phyloP scores from a whole-genome alignment of 2,329 filamentous ascomycete genomes.

The Diaporthe citrichinensis region DNA sequence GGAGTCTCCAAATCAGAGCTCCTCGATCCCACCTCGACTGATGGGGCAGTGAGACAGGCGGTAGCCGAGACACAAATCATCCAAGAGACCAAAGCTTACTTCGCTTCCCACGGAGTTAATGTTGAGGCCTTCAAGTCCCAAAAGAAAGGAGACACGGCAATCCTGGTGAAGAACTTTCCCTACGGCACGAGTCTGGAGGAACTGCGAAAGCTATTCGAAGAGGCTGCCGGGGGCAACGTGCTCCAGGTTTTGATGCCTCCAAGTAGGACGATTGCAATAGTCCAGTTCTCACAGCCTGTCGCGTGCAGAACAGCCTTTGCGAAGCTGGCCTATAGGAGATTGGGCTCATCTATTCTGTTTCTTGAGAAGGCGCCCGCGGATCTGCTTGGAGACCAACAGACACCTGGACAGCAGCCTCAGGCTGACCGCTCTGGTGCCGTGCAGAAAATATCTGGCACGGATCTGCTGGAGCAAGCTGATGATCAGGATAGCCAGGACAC shows the following conservation, averaged over 20 bases:
- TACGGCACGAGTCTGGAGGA: conserved; percentile 86
- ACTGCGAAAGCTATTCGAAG: conserved; percentile 84
- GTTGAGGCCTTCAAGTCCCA: conserved; percentile 90
- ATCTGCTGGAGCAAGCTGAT: conserved; percentile 74
- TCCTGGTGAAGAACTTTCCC: conserved; percentile 95
- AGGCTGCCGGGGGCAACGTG: conserved; percentile 79
- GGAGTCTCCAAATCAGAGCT: conserved; percentile 93
- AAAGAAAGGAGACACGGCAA: conserved; percentile 86
- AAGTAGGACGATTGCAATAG: conserved; percentile 91
- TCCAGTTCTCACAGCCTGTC: conserved; percentile 85
- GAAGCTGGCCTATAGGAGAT: conserved; percentile 87
- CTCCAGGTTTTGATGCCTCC: conserved; percentile 91
- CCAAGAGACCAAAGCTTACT: conserved; percentile 95
- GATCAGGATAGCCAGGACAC: conserved; percentile 72
- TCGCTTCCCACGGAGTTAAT: conserved; percentile 88
- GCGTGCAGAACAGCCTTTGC: conserved; percentile 88
- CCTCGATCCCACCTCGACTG: conserved; percentile 93
- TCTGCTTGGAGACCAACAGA: conserved; percentile 70
- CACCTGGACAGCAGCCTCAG: conserved; percentile 45
- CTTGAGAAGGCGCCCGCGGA: conserved; percentile 93
- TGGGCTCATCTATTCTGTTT: conserved; percentile 93
- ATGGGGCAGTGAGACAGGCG: conserved; percentile 95
- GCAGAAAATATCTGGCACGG: conserved; percentile 76
- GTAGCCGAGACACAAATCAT: conserved; percentile 97
- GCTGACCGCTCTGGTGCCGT: conserved; percentile 58